A percentile compares a stretch with the other conserved stretches of the same genome.
These are phyloP conservation scores for Ceratocystis albifundus DNA, from an alignment of 2,329 filamentous ascomycete species.

Conservation along the genomic window DNA sequence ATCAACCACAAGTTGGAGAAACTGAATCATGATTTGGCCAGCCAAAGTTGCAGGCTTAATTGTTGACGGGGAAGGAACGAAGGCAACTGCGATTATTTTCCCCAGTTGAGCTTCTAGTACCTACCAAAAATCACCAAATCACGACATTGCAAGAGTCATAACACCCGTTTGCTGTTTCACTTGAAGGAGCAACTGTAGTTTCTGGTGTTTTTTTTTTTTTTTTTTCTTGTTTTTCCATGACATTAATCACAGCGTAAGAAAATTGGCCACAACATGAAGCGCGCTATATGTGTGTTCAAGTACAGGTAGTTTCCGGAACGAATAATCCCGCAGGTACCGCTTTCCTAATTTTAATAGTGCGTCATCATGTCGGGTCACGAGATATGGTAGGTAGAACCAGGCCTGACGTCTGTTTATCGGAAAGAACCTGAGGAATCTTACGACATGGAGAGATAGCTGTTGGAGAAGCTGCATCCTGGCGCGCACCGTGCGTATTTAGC, in stretches of 20 bases:
- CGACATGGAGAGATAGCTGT: constrained; percentile 1
- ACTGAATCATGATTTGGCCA: not conserved
- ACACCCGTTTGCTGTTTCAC: not conserved
- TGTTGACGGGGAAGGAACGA: not conserved
- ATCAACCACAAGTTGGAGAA: constrained; percentile 4
- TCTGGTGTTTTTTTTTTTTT: not conserved
- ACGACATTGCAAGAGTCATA: not conserved
- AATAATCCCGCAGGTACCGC: constrained; percentile 10
- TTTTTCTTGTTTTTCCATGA: too few relatives aligned
- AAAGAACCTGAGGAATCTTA: constrained; percentile 7
- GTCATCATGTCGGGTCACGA: constrained; percentile 2
- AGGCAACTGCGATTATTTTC: not conserved
- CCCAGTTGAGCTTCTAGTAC: not conserved
- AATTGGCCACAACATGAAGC: not conserved
- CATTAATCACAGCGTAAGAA: not conserved
- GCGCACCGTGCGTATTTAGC: constrained; percentile 1
- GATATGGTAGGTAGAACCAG: not conserved
- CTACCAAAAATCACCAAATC: not conserved
- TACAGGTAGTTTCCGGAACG: not conserved
- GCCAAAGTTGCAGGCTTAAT: not conserved
- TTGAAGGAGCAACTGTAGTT: not conserved
- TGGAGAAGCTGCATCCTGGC: constrained; percentile 3
- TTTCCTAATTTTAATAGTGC: not conserved
- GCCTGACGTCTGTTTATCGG: constrained; percentile 6
- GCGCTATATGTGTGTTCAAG: not conserved